Conservation (phyloP, 176 grass and related monocot genomes). For the Thinopyrum elongatum region DNA sequence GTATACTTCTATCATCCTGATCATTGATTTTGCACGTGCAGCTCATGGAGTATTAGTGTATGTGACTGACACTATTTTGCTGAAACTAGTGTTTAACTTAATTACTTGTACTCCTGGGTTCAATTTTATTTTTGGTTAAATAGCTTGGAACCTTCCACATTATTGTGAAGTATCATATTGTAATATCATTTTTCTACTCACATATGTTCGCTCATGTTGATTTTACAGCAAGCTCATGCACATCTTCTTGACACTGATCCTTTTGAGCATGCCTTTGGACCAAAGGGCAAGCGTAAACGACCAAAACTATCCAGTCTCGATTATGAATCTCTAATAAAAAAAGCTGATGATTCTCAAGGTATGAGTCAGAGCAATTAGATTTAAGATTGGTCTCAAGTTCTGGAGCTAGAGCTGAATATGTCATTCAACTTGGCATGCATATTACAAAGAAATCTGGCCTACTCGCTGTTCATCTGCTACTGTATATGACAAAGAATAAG, state of each 20-base stretch:
- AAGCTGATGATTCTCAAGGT: slow-evolving; percentile 80
- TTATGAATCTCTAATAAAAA: slow-evolving; percentile 65
- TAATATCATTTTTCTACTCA: neutral
- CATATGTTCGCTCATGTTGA: slow-evolving; percentile 8
- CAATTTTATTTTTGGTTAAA: neutral
- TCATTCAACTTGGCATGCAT: neutral
- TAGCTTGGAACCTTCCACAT: neutral
- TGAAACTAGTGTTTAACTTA: neutral
- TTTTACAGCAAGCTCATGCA: slow-evolving; percentile 71
- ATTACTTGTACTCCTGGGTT: neutral
- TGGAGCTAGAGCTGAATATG: neutral
- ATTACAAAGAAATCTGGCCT: neutral
- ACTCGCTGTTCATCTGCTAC: neutral
- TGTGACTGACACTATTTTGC: no score
- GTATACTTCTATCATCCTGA: no score
- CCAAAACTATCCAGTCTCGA: slow-evolving; percentile 63
- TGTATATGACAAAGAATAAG: no score
- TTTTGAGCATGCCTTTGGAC: slow-evolving; percentile 86
- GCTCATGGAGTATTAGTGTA: no score
- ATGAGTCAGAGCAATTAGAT: neutral
- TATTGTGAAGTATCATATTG: no score
- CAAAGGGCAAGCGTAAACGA: slow-evolving; percentile 80
- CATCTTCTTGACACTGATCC: slow-evolving; percentile 87
- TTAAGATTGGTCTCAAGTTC: neutral
- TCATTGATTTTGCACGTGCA: no score